Percentiles rank a stretch among this genome's conserved stretches.
These are phyloP conservation scores for Dipodascus albidus DNA, from an alignment of 805 yeast species.

Conservation along the genomic window DNA sequence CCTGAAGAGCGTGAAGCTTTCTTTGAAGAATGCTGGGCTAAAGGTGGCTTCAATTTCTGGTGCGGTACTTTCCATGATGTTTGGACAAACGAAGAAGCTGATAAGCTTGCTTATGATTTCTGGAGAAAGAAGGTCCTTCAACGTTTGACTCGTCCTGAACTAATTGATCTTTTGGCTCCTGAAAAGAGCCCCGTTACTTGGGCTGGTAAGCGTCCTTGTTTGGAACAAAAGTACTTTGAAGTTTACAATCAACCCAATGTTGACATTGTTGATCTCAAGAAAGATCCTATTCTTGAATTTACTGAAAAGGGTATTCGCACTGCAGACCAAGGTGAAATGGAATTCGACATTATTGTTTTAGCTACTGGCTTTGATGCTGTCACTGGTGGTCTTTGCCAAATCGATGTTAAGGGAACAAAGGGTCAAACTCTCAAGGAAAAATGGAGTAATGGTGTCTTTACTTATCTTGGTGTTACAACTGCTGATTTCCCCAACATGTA, in stretches of 20 bases:
- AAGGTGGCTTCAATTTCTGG: conserved; percentile 25
- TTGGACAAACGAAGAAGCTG: conserved; percentile 14
- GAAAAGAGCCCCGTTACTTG: conserved; percentile 18
- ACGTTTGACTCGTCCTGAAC: conserved; percentile 16
- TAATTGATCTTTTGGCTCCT: conserved; percentile 17
- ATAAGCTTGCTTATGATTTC: conserved; percentile 16
- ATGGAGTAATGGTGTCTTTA: conserved; percentile 18
- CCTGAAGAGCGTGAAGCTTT: conserved; percentile 14
- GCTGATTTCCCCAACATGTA: conserved; percentile 24
- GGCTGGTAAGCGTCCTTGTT: conserved; percentile 18
- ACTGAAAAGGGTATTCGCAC: conserved; percentile 10
- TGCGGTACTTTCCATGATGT: conserved; percentile 16
- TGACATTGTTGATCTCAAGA: conserved; percentile 18
- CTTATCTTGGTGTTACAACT: conserved; percentile 20
- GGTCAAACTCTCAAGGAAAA: conserved; percentile 15
- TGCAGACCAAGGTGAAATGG: not conserved
- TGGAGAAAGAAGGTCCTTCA: conserved; percentile 15
- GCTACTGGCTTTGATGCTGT: conserved; percentile 20
- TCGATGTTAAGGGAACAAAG: conserved; percentile 13
- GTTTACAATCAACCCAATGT: conserved; percentile 21
- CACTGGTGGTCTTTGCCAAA: conserved; percentile 19
- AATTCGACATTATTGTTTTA: conserved; percentile 6
- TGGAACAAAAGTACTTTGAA: conserved; percentile 20
- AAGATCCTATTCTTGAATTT: conserved; percentile 14
- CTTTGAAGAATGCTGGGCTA: conserved; percentile 15